phyloP scores from a whole-genome alignment of 2,329 filamentous ascomycete genomes.

The Fusarium subglutinans region DNA sequence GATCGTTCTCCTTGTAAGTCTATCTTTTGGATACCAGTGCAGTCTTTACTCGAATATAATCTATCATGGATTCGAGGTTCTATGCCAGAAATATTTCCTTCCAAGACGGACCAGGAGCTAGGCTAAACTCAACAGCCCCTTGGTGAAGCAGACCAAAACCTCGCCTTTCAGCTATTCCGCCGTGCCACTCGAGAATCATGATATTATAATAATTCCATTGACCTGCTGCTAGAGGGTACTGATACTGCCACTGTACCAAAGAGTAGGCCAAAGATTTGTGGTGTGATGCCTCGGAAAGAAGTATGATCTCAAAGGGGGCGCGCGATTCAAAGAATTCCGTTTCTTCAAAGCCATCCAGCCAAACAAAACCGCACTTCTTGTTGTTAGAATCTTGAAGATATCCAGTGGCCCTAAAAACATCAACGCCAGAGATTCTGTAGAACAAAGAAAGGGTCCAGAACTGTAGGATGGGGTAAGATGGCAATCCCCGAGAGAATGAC shows the following conservation, averaged over 20 bases:
- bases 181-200: not conserved
- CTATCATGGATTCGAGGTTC: not conserved
- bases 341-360: rapidly evolving
- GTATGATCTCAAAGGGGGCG: rapidly evolving
- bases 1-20: no score
- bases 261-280: no score
- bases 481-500: rapidly evolving
- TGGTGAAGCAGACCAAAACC: not conserved
- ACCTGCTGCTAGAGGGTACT: rapidly evolving
- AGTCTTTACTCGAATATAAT: rapidly evolving
- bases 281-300: not conserved
- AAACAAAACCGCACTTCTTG: not conserved
- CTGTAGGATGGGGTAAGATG: rapidly evolving
- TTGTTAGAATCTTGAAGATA: rapidly evolving
- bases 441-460: not conserved
- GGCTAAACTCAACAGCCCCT: not conserved
- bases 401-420: rapidly evolving
- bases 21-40: no score
- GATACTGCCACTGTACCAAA: not conserved
- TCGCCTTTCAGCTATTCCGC: not conserved
- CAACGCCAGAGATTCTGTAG: not conserved
- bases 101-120: not conserved
- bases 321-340: rapidly evolving
- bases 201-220: not conserved
- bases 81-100: not conserved